Evolutionary conservation across 169 alveolate genomes (phyloP).

Genomic region (Besnoitia besnoiti): DNA sequence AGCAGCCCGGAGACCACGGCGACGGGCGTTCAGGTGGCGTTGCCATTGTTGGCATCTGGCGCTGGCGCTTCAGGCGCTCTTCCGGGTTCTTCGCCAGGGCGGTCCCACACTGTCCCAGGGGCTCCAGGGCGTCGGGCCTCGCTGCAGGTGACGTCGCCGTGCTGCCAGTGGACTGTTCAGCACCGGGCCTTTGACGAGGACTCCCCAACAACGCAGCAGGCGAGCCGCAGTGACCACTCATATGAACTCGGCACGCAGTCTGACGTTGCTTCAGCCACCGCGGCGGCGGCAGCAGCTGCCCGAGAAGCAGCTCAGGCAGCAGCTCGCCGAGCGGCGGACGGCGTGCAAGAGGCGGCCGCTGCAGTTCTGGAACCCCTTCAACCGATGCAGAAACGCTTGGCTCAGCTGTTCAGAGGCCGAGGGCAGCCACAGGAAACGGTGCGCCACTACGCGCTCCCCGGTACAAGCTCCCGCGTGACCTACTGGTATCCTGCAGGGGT

Average conservation of each 20-base stretch:
- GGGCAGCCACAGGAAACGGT: not conserved
- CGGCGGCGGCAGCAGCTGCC: slow-evolving; percentile 19
- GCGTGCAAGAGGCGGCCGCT: slow-evolving; percentile 19
- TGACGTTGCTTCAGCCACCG: not conserved
- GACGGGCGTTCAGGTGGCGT: not conserved
- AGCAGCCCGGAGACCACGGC: not conserved
- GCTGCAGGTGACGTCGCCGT: not conserved
- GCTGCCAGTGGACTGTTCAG: not conserved
- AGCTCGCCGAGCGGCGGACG: slow-evolving; percentile 36
- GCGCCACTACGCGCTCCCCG: not conserved
- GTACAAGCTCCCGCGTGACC: not conserved
- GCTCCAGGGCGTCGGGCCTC: not conserved
- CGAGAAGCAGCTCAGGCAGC: slow-evolving; percentile 14
- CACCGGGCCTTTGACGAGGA: not conserved
- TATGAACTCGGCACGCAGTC: not conserved
- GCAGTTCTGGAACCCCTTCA: not conserved
- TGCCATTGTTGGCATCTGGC: not conserved
- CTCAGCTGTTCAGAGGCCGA: not conserved
- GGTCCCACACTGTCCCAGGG: too few species aligned
- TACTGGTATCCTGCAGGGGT: not conserved
- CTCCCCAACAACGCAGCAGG: not conserved
- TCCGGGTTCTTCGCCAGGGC: too few species aligned
- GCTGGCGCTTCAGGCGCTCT: too few species aligned
- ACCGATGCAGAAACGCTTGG: not conserved
- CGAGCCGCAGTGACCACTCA: not conserved